Base-by-base conservation (phyloP, 306 rosid genomes). In the Castanopsis chinensis region DNA sequence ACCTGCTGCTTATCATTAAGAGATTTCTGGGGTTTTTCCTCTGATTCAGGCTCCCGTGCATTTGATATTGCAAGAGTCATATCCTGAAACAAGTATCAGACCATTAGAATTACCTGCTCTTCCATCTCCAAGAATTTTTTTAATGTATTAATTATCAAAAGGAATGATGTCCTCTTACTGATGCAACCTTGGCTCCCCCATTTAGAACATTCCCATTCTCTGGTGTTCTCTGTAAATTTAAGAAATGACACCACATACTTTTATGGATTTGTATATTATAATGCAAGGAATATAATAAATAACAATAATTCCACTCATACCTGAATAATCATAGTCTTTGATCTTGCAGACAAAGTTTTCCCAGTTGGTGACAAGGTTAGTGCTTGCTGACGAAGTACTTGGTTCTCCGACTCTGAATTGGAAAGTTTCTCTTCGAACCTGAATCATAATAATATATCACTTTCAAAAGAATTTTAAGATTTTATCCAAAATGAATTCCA, bases 321-420 rank as follows among this genome's bases (percentile, higher is more conserved):
- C 98, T 91, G 99, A 87, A 91, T 78, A 79, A 96, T 96, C 85
- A 90, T 85, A 0, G 97, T 86, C 91, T 85, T 93, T 69, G 97
- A 85, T 85, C 98, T 88, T 52, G 92, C 81, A 79, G 99, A 86
- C 55, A 93, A 75, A 83, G 94, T 65, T 83, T 86, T 96, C 77
- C 83, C 98, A 35, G 97, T 94, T 59, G 99, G 98, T 32, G 99
- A 96, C 85, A 88, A 91, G 76, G 94, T 89, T 92, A 96, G 79
- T 85, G 98, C 97, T 88, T 96, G 98, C 86, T 96, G 99, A 79
- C 99, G 99, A 91, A 96, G 95, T 82, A 96, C 96, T 86, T 96
- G 99, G 78, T 96, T 96, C 89, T 96, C 99, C 3, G 99, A 93
- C 87, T 96, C 99, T 65, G 96, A 81, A 85, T 93, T 96, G 82